A percentile compares a stretch with the other conserved stretches of the same genome.
phyloP scores from a whole-genome alignment of 352 stramenopile species.

The Pythium grandisporangium region DNA sequence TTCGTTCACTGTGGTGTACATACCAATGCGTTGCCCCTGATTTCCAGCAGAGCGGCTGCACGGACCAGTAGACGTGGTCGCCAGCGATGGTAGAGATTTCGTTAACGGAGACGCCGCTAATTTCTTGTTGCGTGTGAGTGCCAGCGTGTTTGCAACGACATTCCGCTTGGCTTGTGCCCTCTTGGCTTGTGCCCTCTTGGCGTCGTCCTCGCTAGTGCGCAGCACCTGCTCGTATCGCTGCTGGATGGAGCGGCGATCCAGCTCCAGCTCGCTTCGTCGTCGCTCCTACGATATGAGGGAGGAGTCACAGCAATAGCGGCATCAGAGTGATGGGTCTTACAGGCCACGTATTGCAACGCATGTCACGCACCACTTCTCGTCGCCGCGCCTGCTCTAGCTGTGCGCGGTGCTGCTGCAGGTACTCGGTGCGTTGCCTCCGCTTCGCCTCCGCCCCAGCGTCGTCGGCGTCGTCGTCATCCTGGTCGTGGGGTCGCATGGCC shows the following conservation, averaged over 20 bases:
- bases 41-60: too few species aligned
- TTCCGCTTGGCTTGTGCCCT: neutral
- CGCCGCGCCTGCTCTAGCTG: slow-evolving; percentile 38
- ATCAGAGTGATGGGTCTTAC: too few species aligned
- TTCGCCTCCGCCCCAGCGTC: slow-evolving; percentile 20
- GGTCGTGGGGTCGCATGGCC: neutral
- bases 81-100: neutral
- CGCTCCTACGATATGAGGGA: slow-evolving; percentile 5
- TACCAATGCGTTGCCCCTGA: slow-evolving; percentile 17
- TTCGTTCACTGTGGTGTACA: slow-evolving; percentile 41
- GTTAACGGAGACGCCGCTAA: neutral
- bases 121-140: too few species aligned
- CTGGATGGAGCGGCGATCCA: slow-evolving; percentile 6
- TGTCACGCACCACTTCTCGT: slow-evolving; percentile 35
- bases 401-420: slow-evolving; percentile 31
- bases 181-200: neutral
- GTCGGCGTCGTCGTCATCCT: slow-evolving; percentile 1
- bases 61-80: neutral
- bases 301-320: neutral
- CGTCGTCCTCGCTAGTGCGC: neutral
- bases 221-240: slow-evolving; percentile 1
- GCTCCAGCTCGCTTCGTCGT: slow-evolving; percentile 7
- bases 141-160: too few species aligned
- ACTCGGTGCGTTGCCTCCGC: slow-evolving; percentile 26
- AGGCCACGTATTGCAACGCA: neutral